A percentile compares a stretch with the other conserved stretches of the same genome.
Evolutionary conservation across 176 grass and related monocot genomes (phyloP).

Genomic region (Oryza brachyantha): DNA sequence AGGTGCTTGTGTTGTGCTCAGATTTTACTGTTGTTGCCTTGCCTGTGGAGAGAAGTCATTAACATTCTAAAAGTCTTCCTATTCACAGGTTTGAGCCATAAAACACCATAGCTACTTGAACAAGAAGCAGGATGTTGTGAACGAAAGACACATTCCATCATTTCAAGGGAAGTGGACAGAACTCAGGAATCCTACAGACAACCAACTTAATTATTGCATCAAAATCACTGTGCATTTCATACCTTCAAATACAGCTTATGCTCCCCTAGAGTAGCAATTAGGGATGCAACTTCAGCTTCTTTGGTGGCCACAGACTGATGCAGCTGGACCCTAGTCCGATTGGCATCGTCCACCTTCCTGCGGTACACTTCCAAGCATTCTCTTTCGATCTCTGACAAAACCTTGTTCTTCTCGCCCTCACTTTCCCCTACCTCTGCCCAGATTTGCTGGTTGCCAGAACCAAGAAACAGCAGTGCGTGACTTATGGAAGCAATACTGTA

Average conservation of each 20-base stretch:
- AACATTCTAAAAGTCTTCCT: slow-evolving; percentile 8
- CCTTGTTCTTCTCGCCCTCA: slow-evolving; percentile 65
- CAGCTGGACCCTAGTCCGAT: slow-evolving; percentile 70
- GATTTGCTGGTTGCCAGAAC: slow-evolving; percentile 63
- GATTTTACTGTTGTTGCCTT: background rate
- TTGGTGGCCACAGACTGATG: slow-evolving; percentile 83
- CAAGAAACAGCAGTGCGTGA: slow-evolving; percentile 9
- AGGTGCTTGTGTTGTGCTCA: background rate
- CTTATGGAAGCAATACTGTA: slow-evolving; percentile 19
- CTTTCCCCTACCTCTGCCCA: slow-evolving; percentile 84
- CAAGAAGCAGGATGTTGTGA: slow-evolving; percentile 17
- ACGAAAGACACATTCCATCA: slow-evolving; percentile 11
- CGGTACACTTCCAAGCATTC: slow-evolving; percentile 80
- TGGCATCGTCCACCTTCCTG: slow-evolving; percentile 87
- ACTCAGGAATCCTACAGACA: slow-evolving; percentile 1
- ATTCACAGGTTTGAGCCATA: background rate
- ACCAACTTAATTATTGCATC: slow-evolving; percentile 36
- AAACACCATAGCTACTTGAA: slow-evolving; percentile 16
- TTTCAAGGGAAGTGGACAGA: slow-evolving; percentile 8
- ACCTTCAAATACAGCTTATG: slow-evolving; percentile 68
- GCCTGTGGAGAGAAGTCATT: background rate
- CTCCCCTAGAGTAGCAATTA: slow-evolving; percentile 81
- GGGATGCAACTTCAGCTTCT: slow-evolving; percentile 82
- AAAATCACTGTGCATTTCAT: slow-evolving; percentile 31
- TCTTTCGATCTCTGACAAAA: slow-evolving; percentile 68